Evolutionary conservation across 1,139 yeast genomes (phyloP).

Genomic region (Hyphopichia burtonii): DNA sequence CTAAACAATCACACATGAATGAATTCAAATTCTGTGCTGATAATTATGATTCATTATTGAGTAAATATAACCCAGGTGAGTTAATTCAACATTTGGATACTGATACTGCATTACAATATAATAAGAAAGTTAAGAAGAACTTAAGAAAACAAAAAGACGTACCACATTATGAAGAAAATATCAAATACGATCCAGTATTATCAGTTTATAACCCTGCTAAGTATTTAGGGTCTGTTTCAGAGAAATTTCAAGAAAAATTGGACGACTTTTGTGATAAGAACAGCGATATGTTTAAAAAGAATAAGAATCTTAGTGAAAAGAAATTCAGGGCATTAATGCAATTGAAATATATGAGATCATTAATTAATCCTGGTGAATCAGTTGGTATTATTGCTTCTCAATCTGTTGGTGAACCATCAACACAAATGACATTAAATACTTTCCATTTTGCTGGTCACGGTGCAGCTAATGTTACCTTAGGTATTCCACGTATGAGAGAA

Average conservation of each 20-base stretch:
- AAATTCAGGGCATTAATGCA: constrained; percentile 97
- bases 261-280: constrained; percentile 65
- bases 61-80: constrained; percentile 84
- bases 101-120: constrained; percentile 73
- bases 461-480: constrained; percentile 98
- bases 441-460: constrained; percentile 99
- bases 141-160: constrained; percentile 62
- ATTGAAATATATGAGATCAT: constrained; percentile 94
- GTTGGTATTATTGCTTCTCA: constrained; percentile 99
- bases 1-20: constrained; percentile 90
- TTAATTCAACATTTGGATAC: constrained; percentile 75
- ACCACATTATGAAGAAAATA: constrained; percentile 61
- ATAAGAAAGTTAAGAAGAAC: constrained; percentile 79
- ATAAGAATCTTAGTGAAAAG: constrained; percentile 63
- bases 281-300: constrained; percentile 52
- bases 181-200: constrained; percentile 85
- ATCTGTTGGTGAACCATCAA: constrained; percentile 98
- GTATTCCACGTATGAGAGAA: constrained; percentile 99
- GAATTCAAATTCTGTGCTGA: constrained; percentile 92
- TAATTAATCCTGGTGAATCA: constrained; percentile 94
- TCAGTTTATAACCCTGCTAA: constrained; percentile 85
- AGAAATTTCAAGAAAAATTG: constrained; percentile 77
- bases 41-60: constrained; percentile 81
- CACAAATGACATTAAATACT: constrained; percentile 98
- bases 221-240: constrained; percentile 91